Conservation (phyloP, 139 green algal species). For the Diplosphaera chodatii region DNA sequence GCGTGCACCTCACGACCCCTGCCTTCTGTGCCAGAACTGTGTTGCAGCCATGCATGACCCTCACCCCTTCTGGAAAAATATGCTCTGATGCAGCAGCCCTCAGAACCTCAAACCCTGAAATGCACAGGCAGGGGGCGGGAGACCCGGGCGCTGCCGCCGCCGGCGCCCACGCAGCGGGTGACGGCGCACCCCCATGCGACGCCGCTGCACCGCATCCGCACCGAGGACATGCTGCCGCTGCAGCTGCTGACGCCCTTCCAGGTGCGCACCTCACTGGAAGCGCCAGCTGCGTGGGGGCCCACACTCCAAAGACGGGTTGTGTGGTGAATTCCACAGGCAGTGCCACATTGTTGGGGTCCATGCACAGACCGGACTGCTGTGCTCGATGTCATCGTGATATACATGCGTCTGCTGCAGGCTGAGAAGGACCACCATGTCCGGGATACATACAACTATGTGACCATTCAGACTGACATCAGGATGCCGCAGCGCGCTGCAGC, state of each 20-base stretch:
- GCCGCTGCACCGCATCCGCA: conserved; percentile 50
- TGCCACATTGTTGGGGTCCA: too few species aligned
- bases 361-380: too few species aligned
- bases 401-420: conserved; percentile 29
- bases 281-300: too few species aligned
- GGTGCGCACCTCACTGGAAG: background rate
- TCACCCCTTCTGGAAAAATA: too few species aligned
- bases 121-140: conserved; percentile 31
- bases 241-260: conserved; percentile 63
- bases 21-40: too few species aligned
- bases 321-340: too few species aligned
- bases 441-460: conserved; percentile 86
- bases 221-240: conserved; percentile 53
- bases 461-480: conserved; percentile 57
- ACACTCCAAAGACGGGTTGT: too few species aligned
- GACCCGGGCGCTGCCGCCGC: conserved; percentile 25
- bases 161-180: conserved; percentile 40
- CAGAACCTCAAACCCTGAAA: too few species aligned
- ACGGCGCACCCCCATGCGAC: conserved; percentile 42
- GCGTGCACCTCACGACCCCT: too few species aligned
- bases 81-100: too few species aligned
- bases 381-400: background rate
- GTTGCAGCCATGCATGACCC: too few species aligned
- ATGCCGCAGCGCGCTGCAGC: conserved; percentile 46
- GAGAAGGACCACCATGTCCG: conserved; percentile 73